Evolutionary conservation across 495 filamentous ascomycete species (phyloP).

Genomic region (Penicilliopsis zonata): DNA sequence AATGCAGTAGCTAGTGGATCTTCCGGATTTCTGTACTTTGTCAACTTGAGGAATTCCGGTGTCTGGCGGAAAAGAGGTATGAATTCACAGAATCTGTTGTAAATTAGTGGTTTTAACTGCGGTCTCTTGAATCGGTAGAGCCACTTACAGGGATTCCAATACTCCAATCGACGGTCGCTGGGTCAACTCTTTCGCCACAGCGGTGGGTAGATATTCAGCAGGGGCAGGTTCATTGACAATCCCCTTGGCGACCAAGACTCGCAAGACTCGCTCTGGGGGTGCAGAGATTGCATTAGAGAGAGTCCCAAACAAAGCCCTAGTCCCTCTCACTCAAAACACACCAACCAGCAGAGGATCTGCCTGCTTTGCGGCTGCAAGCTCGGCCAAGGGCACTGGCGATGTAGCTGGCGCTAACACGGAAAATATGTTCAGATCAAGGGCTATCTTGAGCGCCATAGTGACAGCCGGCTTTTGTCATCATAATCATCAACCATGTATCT

Average conservation of each 20-base stretch:
- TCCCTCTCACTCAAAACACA: slow-evolving; percentile 3
- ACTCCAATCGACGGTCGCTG: slow-evolving; percentile 6
- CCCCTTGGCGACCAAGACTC: slow-evolving; percentile 8
- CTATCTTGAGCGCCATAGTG: slow-evolving; percentile 13
- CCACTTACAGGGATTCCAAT: slow-evolving; percentile 10
- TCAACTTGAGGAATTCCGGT: slow-evolving; percentile 11
- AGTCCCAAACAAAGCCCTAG: neutral
- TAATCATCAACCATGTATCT: too few species aligned
- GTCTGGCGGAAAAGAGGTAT: slow-evolving; percentile 7
- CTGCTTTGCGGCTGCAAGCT: slow-evolving; percentile 9
- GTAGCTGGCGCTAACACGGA: slow-evolving; percentile 5
- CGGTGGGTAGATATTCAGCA: slow-evolving; percentile 8
- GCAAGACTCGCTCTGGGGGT: slow-evolving; percentile 11
- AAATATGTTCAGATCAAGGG: slow-evolving; percentile 12
- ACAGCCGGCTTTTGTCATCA: slow-evolving; percentile 10
- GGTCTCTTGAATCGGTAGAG: neutral
- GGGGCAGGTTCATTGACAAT: slow-evolving; percentile 5
- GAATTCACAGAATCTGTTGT: slow-evolving; percentile 6
- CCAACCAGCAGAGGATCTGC: slow-evolving; percentile 12
- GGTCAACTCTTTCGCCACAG: slow-evolving; percentile 9
- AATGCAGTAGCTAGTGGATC: slow-evolving; percentile 16
- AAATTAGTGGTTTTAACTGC: neutral
- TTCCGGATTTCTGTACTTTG: slow-evolving; percentile 10
- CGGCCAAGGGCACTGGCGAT: slow-evolving; percentile 3
- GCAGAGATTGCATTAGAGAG: neutral